Conservation (phyloP, 106 monocot genomes). For the Dioscorea alata region DNA sequence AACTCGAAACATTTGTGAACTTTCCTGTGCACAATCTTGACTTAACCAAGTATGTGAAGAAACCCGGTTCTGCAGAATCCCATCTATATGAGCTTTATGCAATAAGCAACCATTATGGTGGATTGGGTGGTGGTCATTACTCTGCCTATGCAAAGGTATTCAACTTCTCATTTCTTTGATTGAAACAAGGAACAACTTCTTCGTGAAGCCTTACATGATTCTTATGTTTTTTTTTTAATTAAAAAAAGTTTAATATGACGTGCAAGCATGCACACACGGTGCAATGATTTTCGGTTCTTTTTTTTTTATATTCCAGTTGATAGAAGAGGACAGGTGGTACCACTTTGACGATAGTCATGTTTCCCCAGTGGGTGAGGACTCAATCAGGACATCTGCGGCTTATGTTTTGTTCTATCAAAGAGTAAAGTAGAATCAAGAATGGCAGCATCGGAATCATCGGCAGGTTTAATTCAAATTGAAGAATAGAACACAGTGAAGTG, state of each 20-base stretch:
- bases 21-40: slow-evolving; percentile 72
- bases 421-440: slow-evolving; percentile 3
- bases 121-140: slow-evolving; percentile 96
- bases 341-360: slow-evolving; percentile 96
- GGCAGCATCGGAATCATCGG: background rate
- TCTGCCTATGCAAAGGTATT: slow-evolving; percentile 89
- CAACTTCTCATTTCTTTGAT: background rate
- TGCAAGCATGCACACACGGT: too few species aligned
- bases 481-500: too few species aligned
- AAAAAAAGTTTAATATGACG: too few species aligned
- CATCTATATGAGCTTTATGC: slow-evolving; percentile 80
- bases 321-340: slow-evolving; percentile 70
- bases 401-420: slow-evolving; percentile 81
- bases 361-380: slow-evolving; percentile 57
- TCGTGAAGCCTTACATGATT: too few species aligned
- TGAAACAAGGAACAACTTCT: too few species aligned
- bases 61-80: slow-evolving; percentile 12
- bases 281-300: too few species aligned
- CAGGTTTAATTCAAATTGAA: too few species aligned
- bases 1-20: slow-evolving; percentile 89
- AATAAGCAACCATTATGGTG: slow-evolving; percentile 89
- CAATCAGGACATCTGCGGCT: slow-evolving; percentile 72
- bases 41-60: slow-evolving; percentile 66
- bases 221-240: too few species aligned
- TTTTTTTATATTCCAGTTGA: slow-evolving; percentile 29